Conservation (phyloP, 768 basidiomycete genomes). For the Gloeophyllum trabeum region DNA sequence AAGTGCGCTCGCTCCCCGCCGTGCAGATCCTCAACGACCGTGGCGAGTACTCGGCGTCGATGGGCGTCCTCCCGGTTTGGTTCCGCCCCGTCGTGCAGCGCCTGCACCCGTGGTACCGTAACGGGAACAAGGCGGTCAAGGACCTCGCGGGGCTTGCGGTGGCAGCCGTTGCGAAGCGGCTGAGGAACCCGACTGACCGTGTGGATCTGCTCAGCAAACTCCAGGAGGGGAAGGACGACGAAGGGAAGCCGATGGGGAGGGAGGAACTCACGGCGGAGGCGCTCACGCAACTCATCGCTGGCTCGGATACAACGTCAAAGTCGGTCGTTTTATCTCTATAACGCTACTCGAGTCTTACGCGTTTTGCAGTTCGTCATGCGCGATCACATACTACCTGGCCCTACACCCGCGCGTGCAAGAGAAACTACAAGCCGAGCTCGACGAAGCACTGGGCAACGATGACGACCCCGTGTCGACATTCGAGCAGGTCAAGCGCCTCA, state of each 20-base stretch:
- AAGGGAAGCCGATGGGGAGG: conserved; percentile 71
- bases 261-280: conserved; percentile 87
- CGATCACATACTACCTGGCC: conserved; percentile 79
- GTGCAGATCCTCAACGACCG: conserved; percentile 81
- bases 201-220: conserved; percentile 77
- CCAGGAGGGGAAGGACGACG: conserved; percentile 64
- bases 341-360: background rate
- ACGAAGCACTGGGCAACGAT: conserved; percentile 41
- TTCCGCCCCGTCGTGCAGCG: conserved; percentile 53
- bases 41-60: conserved; percentile 77
- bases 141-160: conserved; percentile 72
- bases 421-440: conserved; percentile 71
- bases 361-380: conserved; percentile 65
- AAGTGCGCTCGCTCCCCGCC: conserved; percentile 60
- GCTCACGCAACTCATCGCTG: conserved; percentile 77
- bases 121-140: conserved; percentile 55
- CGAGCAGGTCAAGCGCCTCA: conserved; percentile 60
- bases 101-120: conserved; percentile 62
- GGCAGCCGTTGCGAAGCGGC: conserved; percentile 68
- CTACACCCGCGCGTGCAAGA: conserved; percentile 48
- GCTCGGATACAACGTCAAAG: conserved; percentile 92
- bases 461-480: conserved; percentile 52
- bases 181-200: conserved; percentile 59
- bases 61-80: conserved; percentile 66
- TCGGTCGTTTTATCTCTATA: conserved; percentile 21